Conservation (phyloP, 345 rosid species). For the Heritiera fomes region DNA sequence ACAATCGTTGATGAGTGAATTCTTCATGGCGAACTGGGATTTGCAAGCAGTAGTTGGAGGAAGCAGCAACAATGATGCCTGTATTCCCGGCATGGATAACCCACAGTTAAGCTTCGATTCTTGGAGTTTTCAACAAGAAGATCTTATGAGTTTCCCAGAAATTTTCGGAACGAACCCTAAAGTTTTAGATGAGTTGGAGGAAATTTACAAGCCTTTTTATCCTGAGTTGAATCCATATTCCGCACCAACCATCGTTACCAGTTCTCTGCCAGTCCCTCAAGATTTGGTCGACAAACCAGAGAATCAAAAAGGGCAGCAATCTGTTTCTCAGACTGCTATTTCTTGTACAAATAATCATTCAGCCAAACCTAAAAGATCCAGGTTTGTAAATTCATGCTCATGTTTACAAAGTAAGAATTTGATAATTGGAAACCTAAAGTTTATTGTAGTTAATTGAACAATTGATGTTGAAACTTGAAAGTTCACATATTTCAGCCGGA, state of each 20-base stretch:
- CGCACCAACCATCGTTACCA: conserved; percentile 36
- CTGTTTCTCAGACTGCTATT: conserved; percentile 27
- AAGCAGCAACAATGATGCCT: conserved; percentile 31
- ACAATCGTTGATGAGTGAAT: conserved; percentile 28
- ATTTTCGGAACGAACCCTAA: conserved; percentile 30
- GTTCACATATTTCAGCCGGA: conserved; percentile 36
- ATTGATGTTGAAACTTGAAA: not conserved
- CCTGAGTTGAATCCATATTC: conserved; percentile 34
- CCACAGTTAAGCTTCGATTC: conserved; percentile 36
- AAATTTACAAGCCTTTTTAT: conserved; percentile 50
- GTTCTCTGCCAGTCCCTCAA: conserved; percentile 38
- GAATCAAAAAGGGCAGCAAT: conserved; percentile 28
- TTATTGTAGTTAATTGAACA: not conserved
- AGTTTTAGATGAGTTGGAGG: conserved; percentile 46
- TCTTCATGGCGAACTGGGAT: conserved; percentile 64
- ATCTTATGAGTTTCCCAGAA: conserved; percentile 27
- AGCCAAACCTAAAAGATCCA: conserved; percentile 37
- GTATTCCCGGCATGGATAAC: conserved; percentile 19
- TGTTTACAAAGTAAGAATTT: not conserved
- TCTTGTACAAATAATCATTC: conserved; percentile 7
- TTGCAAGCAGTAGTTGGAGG: conserved; percentile 54
- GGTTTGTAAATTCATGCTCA: conserved; percentile 38
- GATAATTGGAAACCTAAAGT: not conserved
- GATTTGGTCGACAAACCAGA: conserved; percentile 27
- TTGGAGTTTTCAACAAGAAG: conserved; percentile 28